Conservation (phyloP, 2,329 filamentous ascomycete genomes). For the Fusarium tanahbumbuense region DNA sequence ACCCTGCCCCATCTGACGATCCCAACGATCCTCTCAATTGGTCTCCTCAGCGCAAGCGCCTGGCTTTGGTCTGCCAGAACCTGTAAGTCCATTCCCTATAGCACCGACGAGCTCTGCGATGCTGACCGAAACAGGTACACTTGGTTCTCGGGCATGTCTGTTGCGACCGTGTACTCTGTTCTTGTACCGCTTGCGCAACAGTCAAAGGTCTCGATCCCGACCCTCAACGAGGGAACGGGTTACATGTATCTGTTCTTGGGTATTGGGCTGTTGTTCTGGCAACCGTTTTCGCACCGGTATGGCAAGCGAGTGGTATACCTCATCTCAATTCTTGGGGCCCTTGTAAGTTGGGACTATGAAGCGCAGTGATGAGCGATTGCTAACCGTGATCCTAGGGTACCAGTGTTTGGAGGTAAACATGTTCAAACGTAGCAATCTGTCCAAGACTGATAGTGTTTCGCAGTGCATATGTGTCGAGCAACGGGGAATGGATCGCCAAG, state of each 20-base stretch:
- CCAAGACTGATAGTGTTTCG: not conserved
- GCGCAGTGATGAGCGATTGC: rapidly evolving
- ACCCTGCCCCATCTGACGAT: constrained; percentile 62
- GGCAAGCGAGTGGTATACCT: constrained; percentile 56
- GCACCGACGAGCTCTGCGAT: rapidly evolving
- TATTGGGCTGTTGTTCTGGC: constrained; percentile 60
- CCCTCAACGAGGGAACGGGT: constrained; percentile 55
- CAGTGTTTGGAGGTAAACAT: constrained; percentile 41
- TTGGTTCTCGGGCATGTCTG: constrained; percentile 55
- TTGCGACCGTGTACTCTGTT: constrained; percentile 55
- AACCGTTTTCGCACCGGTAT: constrained; percentile 59
- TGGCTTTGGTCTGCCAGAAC: constrained; percentile 46
- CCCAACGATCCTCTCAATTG: constrained; percentile 66
- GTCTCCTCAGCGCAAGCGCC: constrained; percentile 48
- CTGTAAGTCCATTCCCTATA: constrained; percentile 37
- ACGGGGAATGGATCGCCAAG: constrained; percentile 59
- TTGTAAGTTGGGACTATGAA: constrained; percentile 33
- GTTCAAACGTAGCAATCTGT: rapidly evolving
- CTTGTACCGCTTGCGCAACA: constrained; percentile 52
- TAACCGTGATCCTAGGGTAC: constrained; percentile 21
- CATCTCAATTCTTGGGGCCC: constrained; percentile 50
- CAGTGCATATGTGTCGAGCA: constrained; percentile 53
- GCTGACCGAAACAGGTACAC: constrained; percentile 47
- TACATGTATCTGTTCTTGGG: constrained; percentile 60
- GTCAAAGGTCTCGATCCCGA: constrained; percentile 49